phyloP scores from a whole-genome alignment of 257 asterid species.

The Nicotiana otophora region DNA sequence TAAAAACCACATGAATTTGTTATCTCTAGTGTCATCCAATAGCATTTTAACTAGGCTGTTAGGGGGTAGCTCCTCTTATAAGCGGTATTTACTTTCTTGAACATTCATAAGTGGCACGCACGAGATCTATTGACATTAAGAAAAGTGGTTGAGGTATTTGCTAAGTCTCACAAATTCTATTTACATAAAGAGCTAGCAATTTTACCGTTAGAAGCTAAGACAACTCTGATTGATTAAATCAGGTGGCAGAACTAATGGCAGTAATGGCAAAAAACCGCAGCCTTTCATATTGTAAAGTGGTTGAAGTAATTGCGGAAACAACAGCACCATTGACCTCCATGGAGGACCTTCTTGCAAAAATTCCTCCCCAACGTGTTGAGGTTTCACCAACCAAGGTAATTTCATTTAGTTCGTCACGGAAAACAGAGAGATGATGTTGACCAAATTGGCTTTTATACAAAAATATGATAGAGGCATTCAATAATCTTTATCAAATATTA shows the following conservation, averaged over 20 bases:
- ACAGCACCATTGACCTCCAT: constrained; percentile 69
- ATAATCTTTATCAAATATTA: neutral
- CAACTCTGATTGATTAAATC: constrained; percentile 22
- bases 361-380: constrained; percentile 55
- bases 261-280: constrained; percentile 68
- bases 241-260: constrained; percentile 95
- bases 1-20: neutral
- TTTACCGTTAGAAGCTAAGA: neutral
- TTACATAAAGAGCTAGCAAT: neutral
- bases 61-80: neutral
- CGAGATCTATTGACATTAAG: neutral
- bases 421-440: neutral
- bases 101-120: neutral
- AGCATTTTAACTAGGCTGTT: neutral
- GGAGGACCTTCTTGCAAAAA: constrained; percentile 67
- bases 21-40: neutral
- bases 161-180: neutral
- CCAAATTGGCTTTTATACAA: neutral
- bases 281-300: constrained; percentile 76
- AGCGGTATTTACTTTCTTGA: neutral
- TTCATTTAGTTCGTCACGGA: neutral
- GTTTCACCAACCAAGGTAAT: constrained; percentile 42
- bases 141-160: neutral
- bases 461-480: neutral
- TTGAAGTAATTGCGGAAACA: constrained; percentile 93